Evolutionary conservation across 2,329 filamentous ascomycete genomes (phyloP).

Genomic region (Fusarium algeriense): DNA sequence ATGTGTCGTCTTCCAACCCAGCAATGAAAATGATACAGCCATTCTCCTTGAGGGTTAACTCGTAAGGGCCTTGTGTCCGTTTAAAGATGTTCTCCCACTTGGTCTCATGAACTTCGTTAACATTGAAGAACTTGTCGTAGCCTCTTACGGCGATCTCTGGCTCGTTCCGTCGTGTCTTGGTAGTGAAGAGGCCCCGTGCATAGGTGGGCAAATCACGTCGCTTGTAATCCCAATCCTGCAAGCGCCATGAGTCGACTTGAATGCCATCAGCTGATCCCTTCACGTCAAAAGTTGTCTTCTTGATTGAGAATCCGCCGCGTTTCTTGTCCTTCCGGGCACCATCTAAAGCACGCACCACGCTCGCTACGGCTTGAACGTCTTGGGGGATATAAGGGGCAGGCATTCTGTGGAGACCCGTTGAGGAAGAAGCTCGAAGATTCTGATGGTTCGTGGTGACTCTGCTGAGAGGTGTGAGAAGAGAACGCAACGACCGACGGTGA

Average conservation of each 20-base stretch:
- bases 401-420: conserved; percentile 39
- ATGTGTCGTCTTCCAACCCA: conserved; percentile 86
- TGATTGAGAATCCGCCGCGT: conserved; percentile 76
- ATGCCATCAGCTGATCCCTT: conserved; percentile 71
- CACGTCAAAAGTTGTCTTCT: conserved; percentile 82
- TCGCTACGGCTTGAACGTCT: conserved; percentile 74
- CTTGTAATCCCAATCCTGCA: conserved; percentile 98
- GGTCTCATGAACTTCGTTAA: conserved; percentile 83
- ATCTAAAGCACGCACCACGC: conserved; percentile 75
- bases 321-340: conserved; percentile 64
- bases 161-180: conserved; percentile 70
- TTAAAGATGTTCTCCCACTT: conserved; percentile 83
- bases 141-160: conserved; percentile 87
- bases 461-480: conserved; percentile 23
- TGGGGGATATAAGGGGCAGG: conserved; percentile 74
- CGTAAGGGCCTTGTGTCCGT: conserved; percentile 87
- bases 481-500: background rate
- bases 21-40: conserved; percentile 99
- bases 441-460: conserved; percentile 2
- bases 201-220: conserved; percentile 87
- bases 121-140: conserved; percentile 99
- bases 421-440: background rate
- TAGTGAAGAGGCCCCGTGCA: conserved; percentile 94
- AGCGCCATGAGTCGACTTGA: conserved; percentile 88
- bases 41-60: conserved; percentile 97